Conservation (phyloP, 75 land plant species). For the Pseudotsuga menziesii region DNA sequence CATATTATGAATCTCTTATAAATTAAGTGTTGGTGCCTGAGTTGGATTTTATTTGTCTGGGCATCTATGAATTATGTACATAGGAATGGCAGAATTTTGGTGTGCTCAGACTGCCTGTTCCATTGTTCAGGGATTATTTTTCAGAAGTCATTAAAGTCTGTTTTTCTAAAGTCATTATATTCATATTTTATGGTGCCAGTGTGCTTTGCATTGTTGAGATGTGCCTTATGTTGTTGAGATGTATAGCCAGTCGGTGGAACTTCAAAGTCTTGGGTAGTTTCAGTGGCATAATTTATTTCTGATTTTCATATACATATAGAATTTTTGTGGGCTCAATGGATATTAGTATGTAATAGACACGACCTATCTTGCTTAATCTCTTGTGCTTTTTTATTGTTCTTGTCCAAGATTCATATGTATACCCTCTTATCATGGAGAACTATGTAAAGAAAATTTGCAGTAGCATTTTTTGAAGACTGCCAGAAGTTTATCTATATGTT, state of each 20-base stretch:
- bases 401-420: neutral
- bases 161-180: neutral
- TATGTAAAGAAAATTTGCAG: conserved; percentile 3
- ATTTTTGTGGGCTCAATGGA: neutral
- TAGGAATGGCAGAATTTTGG: neutral
- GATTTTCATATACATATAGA: neutral
- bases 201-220: neutral
- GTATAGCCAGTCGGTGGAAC: neutral
- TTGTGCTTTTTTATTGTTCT: too few relatives aligned
- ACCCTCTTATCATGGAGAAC: neutral
- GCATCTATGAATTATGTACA: neutral
- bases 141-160: neutral
- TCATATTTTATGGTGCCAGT: neutral
- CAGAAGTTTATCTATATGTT: too few relatives aligned
- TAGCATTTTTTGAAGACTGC: neutral
- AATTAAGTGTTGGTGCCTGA: neutral
- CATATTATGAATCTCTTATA: neutral
- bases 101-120: neutral
- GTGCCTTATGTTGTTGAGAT: neutral
- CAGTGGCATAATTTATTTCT: neutral
- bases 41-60: neutral
- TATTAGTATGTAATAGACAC: too few relatives aligned
- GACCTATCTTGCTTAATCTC: too few relatives aligned
- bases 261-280: neutral
- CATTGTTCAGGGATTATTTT: neutral